Percentiles rank a stretch among this genome's conserved stretches.
phyloP scores from a whole-genome alignment of 371 early-diverging fungal species.

The Cokeromyces recurvatus region DNA sequence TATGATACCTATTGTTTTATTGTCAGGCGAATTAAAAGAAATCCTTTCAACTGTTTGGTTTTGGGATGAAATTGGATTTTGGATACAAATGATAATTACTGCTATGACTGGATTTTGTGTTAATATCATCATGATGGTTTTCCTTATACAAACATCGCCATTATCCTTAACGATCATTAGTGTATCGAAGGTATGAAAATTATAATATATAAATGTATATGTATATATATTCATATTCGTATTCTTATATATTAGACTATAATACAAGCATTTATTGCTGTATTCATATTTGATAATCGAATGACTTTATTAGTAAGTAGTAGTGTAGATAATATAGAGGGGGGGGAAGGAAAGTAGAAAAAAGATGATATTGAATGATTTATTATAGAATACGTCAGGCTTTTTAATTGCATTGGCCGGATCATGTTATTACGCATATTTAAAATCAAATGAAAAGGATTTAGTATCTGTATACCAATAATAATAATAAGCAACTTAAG shows the following conservation, averaged over 20 bases:
- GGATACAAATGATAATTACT: constrained; percentile 25
- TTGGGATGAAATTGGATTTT: constrained; percentile 22
- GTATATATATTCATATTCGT: too few species aligned
- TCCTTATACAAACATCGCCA: constrained; percentile 17
- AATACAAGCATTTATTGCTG: constrained; percentile 12
- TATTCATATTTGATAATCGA: constrained; percentile 15
- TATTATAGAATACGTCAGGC: constrained; percentile 12
- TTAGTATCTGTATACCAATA: too few species aligned
- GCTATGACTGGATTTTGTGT: constrained; percentile 15
- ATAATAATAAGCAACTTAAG: too few species aligned
- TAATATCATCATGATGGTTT: constrained; percentile 10
- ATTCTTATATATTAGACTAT: not conserved
- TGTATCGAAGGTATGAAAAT: constrained; percentile 11
- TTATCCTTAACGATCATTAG: constrained; percentile 8
- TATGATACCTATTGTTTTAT: constrained; percentile 9
- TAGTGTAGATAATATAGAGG: not conserved
- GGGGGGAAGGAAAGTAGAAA: too few species aligned
- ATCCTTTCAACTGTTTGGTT: constrained; percentile 16
- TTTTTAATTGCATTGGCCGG: constrained; percentile 8
- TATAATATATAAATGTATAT: too few species aligned
- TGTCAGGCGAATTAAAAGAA: constrained; percentile 17
- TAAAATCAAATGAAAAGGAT: constrained; percentile 8
- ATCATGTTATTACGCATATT: constrained; percentile 7
- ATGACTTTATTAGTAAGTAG: constrained; percentile 13
- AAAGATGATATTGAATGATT: too few species aligned